phyloP scores from a whole-genome alignment of 2,329 filamentous ascomycete genomes.

The Alternaria metachromatica region DNA sequence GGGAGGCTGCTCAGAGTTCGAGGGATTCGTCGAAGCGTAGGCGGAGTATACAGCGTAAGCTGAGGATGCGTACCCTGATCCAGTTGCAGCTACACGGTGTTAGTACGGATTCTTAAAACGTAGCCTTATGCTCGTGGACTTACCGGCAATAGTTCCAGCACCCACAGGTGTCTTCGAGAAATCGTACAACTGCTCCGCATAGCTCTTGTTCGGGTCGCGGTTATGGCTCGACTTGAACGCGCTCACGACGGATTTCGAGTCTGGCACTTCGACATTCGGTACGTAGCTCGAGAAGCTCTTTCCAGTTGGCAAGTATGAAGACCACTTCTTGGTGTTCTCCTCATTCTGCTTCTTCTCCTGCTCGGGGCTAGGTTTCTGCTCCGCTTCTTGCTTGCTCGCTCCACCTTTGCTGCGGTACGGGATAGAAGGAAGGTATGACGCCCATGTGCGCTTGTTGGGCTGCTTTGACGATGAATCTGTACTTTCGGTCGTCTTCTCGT shows the following conservation, averaged over 20 bases:
- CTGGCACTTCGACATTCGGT: constrained; percentile 47
- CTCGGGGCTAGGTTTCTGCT: constrained; percentile 33
- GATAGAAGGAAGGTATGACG: constrained; percentile 49
- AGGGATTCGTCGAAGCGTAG: constrained; percentile 47
- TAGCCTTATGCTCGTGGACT: constrained; percentile 3
- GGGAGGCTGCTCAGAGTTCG: constrained; percentile 42
- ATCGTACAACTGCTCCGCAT: constrained; percentile 58
- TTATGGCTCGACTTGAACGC: constrained; percentile 54
- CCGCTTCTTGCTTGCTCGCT: constrained; percentile 20
- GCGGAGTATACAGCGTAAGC: constrained; percentile 59
- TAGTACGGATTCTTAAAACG: not conserved
- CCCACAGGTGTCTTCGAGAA: constrained; percentile 60
- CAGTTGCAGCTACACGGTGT: constrained; percentile 49
- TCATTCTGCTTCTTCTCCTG: constrained; percentile 44
- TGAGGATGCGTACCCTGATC: constrained; percentile 55
- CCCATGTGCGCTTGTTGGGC: constrained; percentile 45
- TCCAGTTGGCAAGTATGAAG: constrained; percentile 56
- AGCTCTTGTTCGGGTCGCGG: constrained; percentile 57
- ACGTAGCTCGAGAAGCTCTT: constrained; percentile 58
- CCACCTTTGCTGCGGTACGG: constrained; percentile 42
- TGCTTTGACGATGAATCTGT: constrained; percentile 18
- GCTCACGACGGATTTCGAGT: constrained; percentile 52
- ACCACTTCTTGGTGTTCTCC: constrained; percentile 52
- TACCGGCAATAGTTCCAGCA: constrained; percentile 54
- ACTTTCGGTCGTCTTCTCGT: constrained; percentile 17